Evolutionary conservation across 139 green algal genomes (phyloP).

Genomic region (Astrephomene gubernaculifera): DNA sequence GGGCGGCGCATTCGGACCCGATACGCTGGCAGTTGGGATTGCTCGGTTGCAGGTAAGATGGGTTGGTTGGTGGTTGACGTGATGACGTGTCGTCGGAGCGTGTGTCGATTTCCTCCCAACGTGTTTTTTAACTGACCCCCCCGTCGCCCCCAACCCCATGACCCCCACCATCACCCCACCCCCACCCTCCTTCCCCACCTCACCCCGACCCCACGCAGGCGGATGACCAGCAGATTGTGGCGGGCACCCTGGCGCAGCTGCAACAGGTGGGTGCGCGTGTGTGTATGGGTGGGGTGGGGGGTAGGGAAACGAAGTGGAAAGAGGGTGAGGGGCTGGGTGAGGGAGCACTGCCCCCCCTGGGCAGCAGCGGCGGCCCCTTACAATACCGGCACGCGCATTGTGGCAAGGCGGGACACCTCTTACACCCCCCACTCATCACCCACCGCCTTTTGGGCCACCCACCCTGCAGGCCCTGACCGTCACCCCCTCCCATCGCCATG

Average conservation of each 20-base stretch:
- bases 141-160: neutral
- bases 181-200: neutral
- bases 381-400: too few relatives aligned
- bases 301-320: neutral
- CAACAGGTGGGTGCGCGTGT: slow-evolving; percentile 40
- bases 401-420: too few relatives aligned
- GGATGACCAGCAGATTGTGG: slow-evolving; percentile 75
- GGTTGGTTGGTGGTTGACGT: neutral
- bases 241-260: slow-evolving; percentile 77
- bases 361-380: too few relatives aligned
- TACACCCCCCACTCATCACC: too few relatives aligned
- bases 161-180: neutral
- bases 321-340: too few relatives aligned
- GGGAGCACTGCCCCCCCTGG: too few relatives aligned
- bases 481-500: too few relatives aligned
- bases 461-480: too few relatives aligned
- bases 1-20: slow-evolving; percentile 73
- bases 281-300: neutral
- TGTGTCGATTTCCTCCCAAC: too few relatives aligned
- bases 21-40: slow-evolving; percentile 86
- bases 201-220: slow-evolving; percentile 28
- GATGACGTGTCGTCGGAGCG: too few relatives aligned
- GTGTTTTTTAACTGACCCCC: too few relatives aligned
- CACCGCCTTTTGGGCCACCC: too few relatives aligned
- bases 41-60: slow-evolving; percentile 78